Conservation (phyloP, 2,329 filamentous ascomycete genomes). For the Exophiala sideris region DNA sequence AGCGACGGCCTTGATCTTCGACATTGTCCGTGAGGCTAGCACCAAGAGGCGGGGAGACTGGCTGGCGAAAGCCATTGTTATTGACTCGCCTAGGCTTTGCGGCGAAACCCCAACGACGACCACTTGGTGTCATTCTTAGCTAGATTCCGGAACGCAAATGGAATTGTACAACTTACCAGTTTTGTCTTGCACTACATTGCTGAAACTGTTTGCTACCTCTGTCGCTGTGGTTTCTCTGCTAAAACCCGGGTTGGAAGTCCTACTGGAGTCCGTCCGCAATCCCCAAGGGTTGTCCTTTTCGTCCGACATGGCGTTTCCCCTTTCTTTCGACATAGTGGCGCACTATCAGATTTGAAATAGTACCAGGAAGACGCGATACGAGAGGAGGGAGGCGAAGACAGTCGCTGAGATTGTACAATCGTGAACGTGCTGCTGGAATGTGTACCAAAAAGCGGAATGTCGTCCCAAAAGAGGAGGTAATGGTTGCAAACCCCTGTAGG, state of each 20-base stretch:
- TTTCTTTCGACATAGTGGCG: too few relatives aligned
- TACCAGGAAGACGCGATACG: too few relatives aligned
- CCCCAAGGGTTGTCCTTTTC: not conserved
- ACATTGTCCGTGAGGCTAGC: slow-evolving; percentile 38
- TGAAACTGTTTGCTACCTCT: slow-evolving; percentile 27
- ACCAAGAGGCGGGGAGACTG: slow-evolving; percentile 37
- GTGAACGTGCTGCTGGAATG: too few relatives aligned
- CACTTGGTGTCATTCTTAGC: slow-evolving; percentile 26
- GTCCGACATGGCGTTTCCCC: too few relatives aligned
- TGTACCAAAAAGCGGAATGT: too few relatives aligned
- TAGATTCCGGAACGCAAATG: not conserved
- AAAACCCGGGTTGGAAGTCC: slow-evolving; percentile 15
- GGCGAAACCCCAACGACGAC: slow-evolving; percentile 43
- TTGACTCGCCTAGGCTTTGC: slow-evolving; percentile 38
- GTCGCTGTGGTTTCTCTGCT: slow-evolving; percentile 14
- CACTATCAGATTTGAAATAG: too few relatives aligned
- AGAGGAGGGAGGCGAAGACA: too few relatives aligned
- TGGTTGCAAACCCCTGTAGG: too few relatives aligned
- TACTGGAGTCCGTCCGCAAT: not conserved
- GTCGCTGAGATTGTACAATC: too few relatives aligned
- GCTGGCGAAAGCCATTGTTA: slow-evolving; percentile 36
- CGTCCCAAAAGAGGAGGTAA: too few relatives aligned
- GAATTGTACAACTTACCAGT: slow-evolving; percentile 5
- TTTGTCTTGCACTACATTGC: slow-evolving; percentile 28
- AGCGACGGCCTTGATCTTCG: slow-evolving; percentile 35